These are phyloP conservation scores for Ascochyta lentis DNA, from an alignment of 2,329 filamentous ascomycete genomes.

Conservation along the genomic window DNA sequence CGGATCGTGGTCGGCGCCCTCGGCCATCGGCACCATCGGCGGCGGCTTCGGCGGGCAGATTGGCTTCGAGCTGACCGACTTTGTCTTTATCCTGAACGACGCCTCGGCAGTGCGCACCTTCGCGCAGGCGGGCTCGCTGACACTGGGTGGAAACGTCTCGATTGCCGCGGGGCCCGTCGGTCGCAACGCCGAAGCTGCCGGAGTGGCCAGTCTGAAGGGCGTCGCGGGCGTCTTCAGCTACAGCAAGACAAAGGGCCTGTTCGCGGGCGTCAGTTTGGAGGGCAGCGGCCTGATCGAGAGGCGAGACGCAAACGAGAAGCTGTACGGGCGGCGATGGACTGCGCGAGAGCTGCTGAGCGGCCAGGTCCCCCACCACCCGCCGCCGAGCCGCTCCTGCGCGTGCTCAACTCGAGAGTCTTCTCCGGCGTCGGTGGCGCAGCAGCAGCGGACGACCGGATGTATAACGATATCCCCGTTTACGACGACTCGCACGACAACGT, in stretches of 20 bases:
- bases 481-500: constrained; percentile 82
- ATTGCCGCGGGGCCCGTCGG: constrained; percentile 94
- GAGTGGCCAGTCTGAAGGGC: constrained; percentile 86
- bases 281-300: constrained; percentile 92
- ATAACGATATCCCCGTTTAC: constrained; percentile 93
- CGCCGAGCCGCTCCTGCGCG: constrained; percentile 81
- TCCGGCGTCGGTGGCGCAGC: constrained; percentile 63
- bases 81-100: constrained; percentile 98
- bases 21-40: constrained; percentile 80
- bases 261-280: constrained; percentile 93
- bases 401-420: constrained; percentile 87
- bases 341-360: constrained; percentile 84
- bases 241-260: constrained; percentile 96
- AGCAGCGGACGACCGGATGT: constrained; percentile 70
- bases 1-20: constrained; percentile 81
- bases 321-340: constrained; percentile 84
- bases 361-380: constrained; percentile 76
- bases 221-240: constrained; percentile 95
- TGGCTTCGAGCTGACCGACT: constrained; percentile 87
- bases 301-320: constrained; percentile 94
- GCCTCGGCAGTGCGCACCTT: constrained; percentile 88
- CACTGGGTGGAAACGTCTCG: constrained; percentile 93
- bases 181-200: constrained; percentile 93
- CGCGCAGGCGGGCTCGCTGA: constrained; percentile 88
- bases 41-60: constrained; percentile 87